Percentiles rank a stretch among this genome's conserved stretches.
Evolutionary conservation across 345 rosid genomes (phyloP).

Genomic region (Cochlearia excelsa): DNA sequence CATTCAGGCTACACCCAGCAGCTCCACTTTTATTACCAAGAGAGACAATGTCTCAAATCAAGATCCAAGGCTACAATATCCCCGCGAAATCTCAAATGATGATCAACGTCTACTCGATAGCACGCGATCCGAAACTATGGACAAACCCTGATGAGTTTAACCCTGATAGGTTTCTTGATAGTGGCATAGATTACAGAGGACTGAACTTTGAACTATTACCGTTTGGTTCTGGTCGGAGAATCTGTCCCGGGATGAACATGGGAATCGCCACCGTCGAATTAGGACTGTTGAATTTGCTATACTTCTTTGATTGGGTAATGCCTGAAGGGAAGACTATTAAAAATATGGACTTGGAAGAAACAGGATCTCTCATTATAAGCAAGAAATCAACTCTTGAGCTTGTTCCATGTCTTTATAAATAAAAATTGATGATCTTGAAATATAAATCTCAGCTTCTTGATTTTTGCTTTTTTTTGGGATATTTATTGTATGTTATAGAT

Average conservation of each 20-base stretch:
- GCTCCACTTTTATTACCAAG: conserved; percentile 43
- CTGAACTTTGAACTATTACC: conserved; percentile 45
- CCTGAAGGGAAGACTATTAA: too few species aligned
- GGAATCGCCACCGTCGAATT: too few species aligned
- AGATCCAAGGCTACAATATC: conserved; percentile 46
- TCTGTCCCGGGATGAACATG: conserved; percentile 10
- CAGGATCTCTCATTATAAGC: too few species aligned
- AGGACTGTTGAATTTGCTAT: too few species aligned
- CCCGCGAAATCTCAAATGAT: conserved; percentile 33
- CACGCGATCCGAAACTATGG: conserved; percentile 47
- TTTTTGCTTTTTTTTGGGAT: too few species aligned
- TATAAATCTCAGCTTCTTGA: too few species aligned
- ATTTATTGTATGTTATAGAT: too few species aligned
- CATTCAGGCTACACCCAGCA: conserved; percentile 56
- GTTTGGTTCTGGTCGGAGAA: conserved; percentile 42
- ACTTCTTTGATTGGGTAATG: too few species aligned
- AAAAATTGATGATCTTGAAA: too few species aligned
- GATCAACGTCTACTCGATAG: conserved; percentile 47
- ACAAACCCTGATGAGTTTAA: conserved; percentile 39
- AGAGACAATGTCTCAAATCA: conserved; percentile 34
- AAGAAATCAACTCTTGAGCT: too few species aligned
- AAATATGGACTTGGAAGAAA: too few species aligned
- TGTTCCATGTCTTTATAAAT: too few species aligned
- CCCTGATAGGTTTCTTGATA: conserved; percentile 46
- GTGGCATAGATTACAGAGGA: conserved; percentile 40